Evolutionary conservation across 2,329 filamentous ascomycete genomes (phyloP), one percentile per base, ranked within the genome.

Genomic region (Aspergillus alliaceus): DNA sequence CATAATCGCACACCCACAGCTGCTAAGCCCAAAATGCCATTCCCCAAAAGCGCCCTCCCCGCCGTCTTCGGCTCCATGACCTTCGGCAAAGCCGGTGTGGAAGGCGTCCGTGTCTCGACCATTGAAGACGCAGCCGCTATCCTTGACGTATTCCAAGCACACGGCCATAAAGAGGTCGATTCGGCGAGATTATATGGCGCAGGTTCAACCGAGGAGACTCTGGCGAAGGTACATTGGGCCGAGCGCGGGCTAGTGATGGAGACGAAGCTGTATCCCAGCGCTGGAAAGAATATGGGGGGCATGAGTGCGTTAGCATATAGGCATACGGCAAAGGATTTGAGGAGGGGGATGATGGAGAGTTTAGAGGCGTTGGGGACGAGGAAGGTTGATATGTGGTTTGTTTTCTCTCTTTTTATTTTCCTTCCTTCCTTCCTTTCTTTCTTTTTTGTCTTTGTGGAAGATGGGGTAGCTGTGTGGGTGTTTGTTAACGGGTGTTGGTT

Each of bases 311-410:
- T 49, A 27, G 32, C 29, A 3, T 71, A 69, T 37, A 59, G 56
- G 6, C 74, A 75, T 49, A 67, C 57, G 5, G 65, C 72, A 0
- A 68, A 69, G 1, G 68, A 72, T 42, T 59, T 80, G 24, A 67
- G 72, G 1, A 58, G 68, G 5, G 73, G 67, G 3, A 56, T 81
- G 5, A 55, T 64, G 31, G 65, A 70, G 9, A 77, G 74, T 15
- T 59, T 81, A 27, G 58, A 68, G 37, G 77, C 75, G 1, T 68
- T 82, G 14, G 66, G 74, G 32, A 67, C 72, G 0, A 66, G 72
- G 25, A 75, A 74, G 56, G 67, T 83, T 2, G 73, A 83, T 37
- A 76, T 81, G 51, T 81, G 74, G 64, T 34, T 7, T 34, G 31
- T 15, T 34, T 14, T 34, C 7, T 34, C 31, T 34, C 12, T 6